Percentiles rank a stretch among this genome's conserved stretches.
Conservation (phyloP, 331 rosid species). For the Malus hybrid region DNA sequence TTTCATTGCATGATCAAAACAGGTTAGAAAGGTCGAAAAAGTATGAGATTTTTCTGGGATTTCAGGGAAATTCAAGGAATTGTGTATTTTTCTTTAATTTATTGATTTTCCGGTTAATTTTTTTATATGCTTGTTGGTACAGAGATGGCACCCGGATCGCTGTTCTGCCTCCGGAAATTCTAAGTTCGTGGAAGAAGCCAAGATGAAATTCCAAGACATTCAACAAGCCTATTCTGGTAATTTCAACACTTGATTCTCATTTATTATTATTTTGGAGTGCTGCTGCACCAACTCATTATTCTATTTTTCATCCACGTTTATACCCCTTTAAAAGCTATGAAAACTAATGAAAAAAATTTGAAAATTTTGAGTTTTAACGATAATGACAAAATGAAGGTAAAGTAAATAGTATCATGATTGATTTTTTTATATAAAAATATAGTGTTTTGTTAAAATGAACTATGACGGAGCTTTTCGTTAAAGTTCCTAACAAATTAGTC, state of each 20-base stretch:
- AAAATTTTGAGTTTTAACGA: too few relatives aligned
- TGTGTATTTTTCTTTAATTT: neutral
- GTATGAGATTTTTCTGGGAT: neutral
- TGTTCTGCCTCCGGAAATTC: constrained; percentile 72
- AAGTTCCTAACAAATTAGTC: too few relatives aligned
- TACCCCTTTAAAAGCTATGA: too few relatives aligned
- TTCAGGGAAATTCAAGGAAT: neutral
- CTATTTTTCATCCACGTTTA: too few relatives aligned
- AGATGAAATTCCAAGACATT: constrained; percentile 79
- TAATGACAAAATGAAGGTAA: too few relatives aligned
- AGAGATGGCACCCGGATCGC: constrained; percentile 99
- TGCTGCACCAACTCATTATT: too few relatives aligned
- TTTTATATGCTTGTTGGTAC: constrained; percentile 19
- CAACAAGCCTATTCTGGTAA: constrained; percentile 95
- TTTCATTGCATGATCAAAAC: neutral
- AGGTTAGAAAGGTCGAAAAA: constrained; percentile 10
- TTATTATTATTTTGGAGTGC: neutral
- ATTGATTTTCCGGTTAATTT: neutral
- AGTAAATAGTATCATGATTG: too few relatives aligned
- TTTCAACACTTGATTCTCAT: neutral
- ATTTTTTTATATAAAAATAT: too few relatives aligned
- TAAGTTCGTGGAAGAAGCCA: constrained; percentile 79
- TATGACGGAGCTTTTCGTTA: too few relatives aligned
- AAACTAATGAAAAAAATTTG: too few relatives aligned
- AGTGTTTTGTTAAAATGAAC: too few relatives aligned